Conservation (phyloP, 2,329 filamentous ascomycete species). For the Hawksworthiomyces lignivorus region DNA sequence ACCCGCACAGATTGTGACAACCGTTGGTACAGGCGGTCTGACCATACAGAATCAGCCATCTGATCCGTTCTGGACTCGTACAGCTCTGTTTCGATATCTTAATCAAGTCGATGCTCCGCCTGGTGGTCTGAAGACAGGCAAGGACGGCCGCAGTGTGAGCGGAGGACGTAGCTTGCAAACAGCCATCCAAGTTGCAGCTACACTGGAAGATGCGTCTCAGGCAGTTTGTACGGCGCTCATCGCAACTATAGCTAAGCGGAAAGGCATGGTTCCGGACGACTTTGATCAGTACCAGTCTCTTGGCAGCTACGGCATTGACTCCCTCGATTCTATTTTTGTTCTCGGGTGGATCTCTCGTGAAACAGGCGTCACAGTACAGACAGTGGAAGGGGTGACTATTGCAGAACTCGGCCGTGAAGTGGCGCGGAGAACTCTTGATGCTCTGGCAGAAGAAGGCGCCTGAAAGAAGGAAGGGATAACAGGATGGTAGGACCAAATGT, state of each 20-base stretch:
- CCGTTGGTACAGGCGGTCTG: slow-evolving; percentile 47
- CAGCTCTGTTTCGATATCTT: slow-evolving; percentile 40
- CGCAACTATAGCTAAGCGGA: slow-evolving; percentile 13
- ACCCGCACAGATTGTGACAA: slow-evolving; percentile 42
- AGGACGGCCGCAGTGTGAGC: background rate
- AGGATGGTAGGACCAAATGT: no score
- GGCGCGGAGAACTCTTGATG: slow-evolving; percentile 1
- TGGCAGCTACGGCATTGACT: slow-evolving; percentile 18
- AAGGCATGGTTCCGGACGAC: slow-evolving; percentile 15
- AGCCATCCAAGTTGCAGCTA: slow-evolving; percentile 1
- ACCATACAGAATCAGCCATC: slow-evolving; percentile 42
- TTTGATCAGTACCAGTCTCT: slow-evolving; percentile 13
- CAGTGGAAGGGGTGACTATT: slow-evolving; percentile 15
- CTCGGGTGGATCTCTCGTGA: slow-evolving; percentile 17
- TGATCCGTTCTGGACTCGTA: slow-evolving; percentile 47
- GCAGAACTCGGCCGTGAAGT: slow-evolving; percentile 11
- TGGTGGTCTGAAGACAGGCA: slow-evolving; percentile 2
- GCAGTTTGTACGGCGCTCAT: slow-evolving; percentile 10
- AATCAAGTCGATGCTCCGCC: slow-evolving; percentile 39
- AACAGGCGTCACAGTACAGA: slow-evolving; percentile 16
- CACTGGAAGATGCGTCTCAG: slow-evolving; percentile 3
- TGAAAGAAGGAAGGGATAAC: no score
- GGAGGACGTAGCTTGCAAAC: slow-evolving; percentile 4
- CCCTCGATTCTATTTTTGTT: slow-evolving; percentile 17
- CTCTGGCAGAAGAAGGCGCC: background rate